These are phyloP conservation scores for Colletotrichum brevisporum DNA, from an alignment of 2,329 filamentous ascomycete genomes.

Conservation along the genomic window DNA sequence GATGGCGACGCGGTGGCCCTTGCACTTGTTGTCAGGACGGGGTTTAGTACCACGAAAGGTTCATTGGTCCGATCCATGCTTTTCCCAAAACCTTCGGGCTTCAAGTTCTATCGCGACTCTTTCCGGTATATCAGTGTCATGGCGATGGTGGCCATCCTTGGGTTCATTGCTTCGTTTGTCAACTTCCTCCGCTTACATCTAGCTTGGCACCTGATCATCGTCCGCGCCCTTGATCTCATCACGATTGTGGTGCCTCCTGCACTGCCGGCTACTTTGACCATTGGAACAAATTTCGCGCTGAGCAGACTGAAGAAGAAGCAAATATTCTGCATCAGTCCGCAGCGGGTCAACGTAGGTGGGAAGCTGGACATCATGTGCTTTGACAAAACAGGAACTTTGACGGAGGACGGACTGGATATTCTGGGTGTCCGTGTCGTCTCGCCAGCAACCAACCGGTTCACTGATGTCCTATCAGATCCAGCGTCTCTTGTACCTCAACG, in stretches of 20 bases:
- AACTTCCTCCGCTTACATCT: slow-evolving; percentile 91
- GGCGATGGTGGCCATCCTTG: slow-evolving; percentile 86
- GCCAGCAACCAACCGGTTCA: slow-evolving; percentile 74
- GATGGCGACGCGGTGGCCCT: slow-evolving; percentile 92
- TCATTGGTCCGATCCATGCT: slow-evolving; percentile 97
- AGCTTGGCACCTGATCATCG: slow-evolving; percentile 90
- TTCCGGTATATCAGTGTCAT: slow-evolving; percentile 99
- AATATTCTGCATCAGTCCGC: slow-evolving; percentile 98
- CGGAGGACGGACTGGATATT: slow-evolving; percentile 95
- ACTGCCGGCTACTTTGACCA: slow-evolving; percentile 92
- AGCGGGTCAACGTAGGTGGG: slow-evolving; percentile 95
- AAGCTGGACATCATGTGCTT: slow-evolving; percentile 98
- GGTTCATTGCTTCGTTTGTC: slow-evolving; percentile 91
- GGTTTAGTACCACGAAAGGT: slow-evolving; percentile 98
- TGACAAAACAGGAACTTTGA: slow-evolving; percentile 98
- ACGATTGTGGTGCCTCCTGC: slow-evolving; percentile 98
- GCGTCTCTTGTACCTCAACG: slow-evolving; percentile 67
- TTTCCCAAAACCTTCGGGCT: slow-evolving; percentile 97
- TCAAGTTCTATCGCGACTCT: slow-evolving; percentile 98
- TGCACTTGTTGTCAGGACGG: slow-evolving; percentile 92
- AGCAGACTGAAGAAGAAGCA: slow-evolving; percentile 87
- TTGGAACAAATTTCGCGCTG: slow-evolving; percentile 96
- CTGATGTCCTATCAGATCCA: slow-evolving; percentile 80
- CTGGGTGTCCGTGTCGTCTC: slow-evolving; percentile 87
- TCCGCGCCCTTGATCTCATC: slow-evolving; percentile 93